These are phyloP conservation scores for Xylaria sp. DNA, from an alignment of 2,329 filamentous ascomycete genomes.

Conservation along the genomic window DNA sequence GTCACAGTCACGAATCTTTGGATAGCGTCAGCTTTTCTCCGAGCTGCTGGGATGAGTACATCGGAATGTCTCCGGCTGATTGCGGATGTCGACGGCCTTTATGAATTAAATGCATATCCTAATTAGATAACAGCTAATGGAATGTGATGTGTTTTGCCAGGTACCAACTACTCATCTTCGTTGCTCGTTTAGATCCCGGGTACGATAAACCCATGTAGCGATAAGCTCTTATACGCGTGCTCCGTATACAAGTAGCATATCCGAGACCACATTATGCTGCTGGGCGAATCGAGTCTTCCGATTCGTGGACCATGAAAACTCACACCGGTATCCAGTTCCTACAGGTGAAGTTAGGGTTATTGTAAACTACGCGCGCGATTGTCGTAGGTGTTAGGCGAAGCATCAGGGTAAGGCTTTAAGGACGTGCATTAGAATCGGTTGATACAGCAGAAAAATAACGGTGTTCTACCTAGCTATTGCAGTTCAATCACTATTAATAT, in stretches of 20 bases:
- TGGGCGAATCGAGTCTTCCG: not conserved
- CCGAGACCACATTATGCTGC: not conserved
- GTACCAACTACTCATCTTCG: not conserved
- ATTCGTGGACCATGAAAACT: no score
- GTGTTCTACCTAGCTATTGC: not conserved
- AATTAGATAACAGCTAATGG: not conserved
- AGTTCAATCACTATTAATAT: not conserved
- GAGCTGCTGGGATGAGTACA: not conserved
- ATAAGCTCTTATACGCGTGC: not conserved
- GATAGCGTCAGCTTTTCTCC: no score
- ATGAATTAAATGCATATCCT: not conserved
- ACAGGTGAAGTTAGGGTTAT: no score
- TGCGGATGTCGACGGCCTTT: not conserved
- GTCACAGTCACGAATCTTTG: no score
- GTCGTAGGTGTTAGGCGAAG: not conserved
- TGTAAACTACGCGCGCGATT: no score
- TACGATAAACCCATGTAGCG: not conserved
- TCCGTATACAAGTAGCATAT: not conserved
- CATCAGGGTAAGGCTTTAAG: no score
- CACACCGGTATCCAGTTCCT: no score
- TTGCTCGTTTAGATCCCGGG: not conserved
- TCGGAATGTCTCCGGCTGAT: not conserved
- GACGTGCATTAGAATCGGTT: not conserved
- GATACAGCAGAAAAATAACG: not conserved
- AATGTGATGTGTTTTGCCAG: not conserved